Percentiles rank a stretch among this genome's conserved stretches.
Conservation (phyloP, 306 rosid genomes). For the Cicer judaicum region DNA sequence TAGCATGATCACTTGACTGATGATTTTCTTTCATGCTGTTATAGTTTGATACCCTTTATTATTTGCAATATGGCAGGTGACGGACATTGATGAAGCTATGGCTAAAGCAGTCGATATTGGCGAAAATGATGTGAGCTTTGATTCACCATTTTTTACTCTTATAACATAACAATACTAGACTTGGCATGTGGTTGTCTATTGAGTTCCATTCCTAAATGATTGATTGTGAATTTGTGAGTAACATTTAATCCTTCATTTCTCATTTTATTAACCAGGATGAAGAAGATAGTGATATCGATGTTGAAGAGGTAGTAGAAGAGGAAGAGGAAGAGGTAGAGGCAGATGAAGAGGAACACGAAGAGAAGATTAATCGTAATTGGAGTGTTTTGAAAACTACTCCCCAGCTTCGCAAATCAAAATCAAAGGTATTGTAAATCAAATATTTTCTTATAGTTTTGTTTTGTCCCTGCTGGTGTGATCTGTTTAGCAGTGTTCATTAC, state of each 20-base stretch:
- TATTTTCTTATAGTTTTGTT: slow-evolving; percentile 10
- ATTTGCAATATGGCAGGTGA: slow-evolving; percentile 54
- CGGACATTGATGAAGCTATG: slow-evolving; percentile 94
- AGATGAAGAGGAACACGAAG: slow-evolving; percentile 51
- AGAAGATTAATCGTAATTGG: slow-evolving; percentile 84
- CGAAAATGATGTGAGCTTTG: slow-evolving; percentile 81
- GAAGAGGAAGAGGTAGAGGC: slow-evolving; percentile 42
- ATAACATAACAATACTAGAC: not conserved
- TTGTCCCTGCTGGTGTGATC: slow-evolving; percentile 13
- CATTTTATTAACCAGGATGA: slow-evolving; percentile 61
- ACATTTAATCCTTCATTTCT: slow-evolving; percentile 32
- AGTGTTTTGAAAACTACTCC: slow-evolving; percentile 87
- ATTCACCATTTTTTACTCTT: slow-evolving; percentile 33
- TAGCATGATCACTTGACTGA: not conserved
- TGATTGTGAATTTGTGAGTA: slow-evolving; percentile 41
- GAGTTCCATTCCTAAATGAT: slow-evolving; percentile 24
- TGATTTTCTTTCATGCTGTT: slow-evolving; percentile 3
- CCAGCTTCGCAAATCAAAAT: slow-evolving; percentile 70
- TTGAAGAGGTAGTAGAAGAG: slow-evolving; percentile 50
- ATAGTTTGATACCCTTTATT: slow-evolving; percentile 40
- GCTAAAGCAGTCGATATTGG: slow-evolving; percentile 92
- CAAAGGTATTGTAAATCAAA: slow-evolving; percentile 66
- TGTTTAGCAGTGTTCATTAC: not conserved
- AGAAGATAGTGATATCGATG: slow-evolving; percentile 79
- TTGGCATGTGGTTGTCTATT: slow-evolving; percentile 6